Percentiles rank a stretch among this genome's conserved stretches.
These are phyloP conservation scores for Simplicillium sp. DNA, from an alignment of 2,329 filamentous ascomycete species.

Conservation along the genomic window DNA sequence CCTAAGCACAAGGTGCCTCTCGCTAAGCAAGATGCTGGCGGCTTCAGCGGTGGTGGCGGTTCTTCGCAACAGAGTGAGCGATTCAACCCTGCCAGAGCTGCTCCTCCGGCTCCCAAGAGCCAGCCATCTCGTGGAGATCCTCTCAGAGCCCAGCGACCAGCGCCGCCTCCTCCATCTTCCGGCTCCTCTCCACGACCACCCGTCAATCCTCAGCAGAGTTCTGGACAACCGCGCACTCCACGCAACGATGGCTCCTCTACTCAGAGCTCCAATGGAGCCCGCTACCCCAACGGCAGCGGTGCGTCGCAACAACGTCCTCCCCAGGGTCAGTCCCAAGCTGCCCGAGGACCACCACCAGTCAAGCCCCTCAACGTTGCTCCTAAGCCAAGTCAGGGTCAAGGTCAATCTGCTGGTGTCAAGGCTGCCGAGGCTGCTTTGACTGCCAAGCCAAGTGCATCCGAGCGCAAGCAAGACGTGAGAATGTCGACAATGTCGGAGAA, in stretches of 20 bases:
- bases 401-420: conserved; percentile 63
- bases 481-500: conserved; percentile 98
- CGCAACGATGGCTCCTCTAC: conserved; percentile 36
- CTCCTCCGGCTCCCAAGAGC: conserved; percentile 67
- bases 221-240: conserved; percentile 34
- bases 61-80: conserved; percentile 33
- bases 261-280: conserved; percentile 40
- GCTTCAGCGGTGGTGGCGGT: conserved; percentile 47
- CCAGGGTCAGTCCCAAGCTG: conserved; percentile 29
- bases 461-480: conserved; percentile 83
- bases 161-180: conserved; percentile 57
- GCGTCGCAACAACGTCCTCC: conserved; percentile 38
- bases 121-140: conserved; percentile 43
- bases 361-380: conserved; percentile 72
- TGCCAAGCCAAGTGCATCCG: conserved; percentile 62
- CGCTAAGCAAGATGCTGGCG: conserved; percentile 84
- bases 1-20: conserved; percentile 72
- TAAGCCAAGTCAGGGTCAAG: conserved; percentile 44
- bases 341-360: conserved; percentile 51
- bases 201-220: conserved; percentile 39
- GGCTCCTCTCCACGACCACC: conserved; percentile 33
- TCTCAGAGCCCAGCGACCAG: conserved; percentile 67
- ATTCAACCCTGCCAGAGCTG: conserved; percentile 78
- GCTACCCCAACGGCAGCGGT: conserved; percentile 46
- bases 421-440: conserved; percentile 84